Conservation (phyloP, 257 asterid genomes). For the Rhazya stricta region DNA sequence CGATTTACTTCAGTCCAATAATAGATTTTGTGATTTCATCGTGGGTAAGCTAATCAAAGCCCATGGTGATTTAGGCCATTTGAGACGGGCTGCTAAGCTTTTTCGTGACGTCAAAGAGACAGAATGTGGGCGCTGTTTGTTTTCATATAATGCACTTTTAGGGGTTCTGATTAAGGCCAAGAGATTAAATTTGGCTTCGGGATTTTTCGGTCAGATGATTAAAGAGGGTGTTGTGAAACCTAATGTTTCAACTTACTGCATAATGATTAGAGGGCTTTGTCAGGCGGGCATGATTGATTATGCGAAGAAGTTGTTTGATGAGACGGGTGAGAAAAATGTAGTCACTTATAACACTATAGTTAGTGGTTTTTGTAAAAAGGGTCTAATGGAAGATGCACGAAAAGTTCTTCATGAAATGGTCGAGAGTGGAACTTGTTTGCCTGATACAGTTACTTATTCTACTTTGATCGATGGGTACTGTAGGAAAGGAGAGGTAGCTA, state of each 20-base stretch:
- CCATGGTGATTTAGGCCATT: slow-evolving; percentile 48
- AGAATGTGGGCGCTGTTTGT: slow-evolving; percentile 36
- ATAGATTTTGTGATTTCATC: slow-evolving; percentile 37
- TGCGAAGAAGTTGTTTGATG: slow-evolving; percentile 47
- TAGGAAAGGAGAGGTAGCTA: slow-evolving; percentile 29
- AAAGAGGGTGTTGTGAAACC: slow-evolving; percentile 32
- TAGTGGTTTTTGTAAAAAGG: slow-evolving; percentile 45
- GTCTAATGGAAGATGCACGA: slow-evolving; percentile 31
- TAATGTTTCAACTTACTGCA: slow-evolving; percentile 41
- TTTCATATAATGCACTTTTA: slow-evolving; percentile 42
- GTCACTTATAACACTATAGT: slow-evolving; percentile 35
- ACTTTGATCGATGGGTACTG: slow-evolving; percentile 48
- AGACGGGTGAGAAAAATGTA: slow-evolving; percentile 34
- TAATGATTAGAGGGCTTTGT: slow-evolving; percentile 40
- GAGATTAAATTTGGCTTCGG: slow-evolving; percentile 32
- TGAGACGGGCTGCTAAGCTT: slow-evolving; percentile 34
- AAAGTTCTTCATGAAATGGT: slow-evolving; percentile 29
- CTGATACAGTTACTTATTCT: slow-evolving; percentile 33
- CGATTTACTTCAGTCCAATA: slow-evolving; percentile 29
- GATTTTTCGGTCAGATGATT: slow-evolving; percentile 32
- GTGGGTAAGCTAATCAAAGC: slow-evolving; percentile 49
- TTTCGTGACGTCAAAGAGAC: slow-evolving; percentile 26
- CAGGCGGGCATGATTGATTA: slow-evolving; percentile 36
- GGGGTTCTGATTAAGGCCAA: slow-evolving; percentile 44
- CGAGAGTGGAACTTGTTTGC: slow-evolving; percentile 27